phyloP scores from a whole-genome alignment of 169 alveolate genomes.

The Cyclospora cayetanensis region DNA sequence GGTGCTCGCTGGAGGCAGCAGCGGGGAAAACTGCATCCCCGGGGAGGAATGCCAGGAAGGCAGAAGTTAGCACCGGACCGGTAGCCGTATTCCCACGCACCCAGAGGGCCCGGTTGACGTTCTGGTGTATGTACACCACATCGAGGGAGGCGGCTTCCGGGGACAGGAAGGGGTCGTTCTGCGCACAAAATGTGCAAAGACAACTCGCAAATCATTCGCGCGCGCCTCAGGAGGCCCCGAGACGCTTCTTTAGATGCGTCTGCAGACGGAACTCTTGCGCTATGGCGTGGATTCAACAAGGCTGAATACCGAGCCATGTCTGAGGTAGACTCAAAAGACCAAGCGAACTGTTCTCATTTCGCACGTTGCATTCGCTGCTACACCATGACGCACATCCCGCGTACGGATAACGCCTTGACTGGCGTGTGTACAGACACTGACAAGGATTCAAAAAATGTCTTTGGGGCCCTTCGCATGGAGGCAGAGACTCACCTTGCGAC shows the following conservation, averaged over 20 bases:
- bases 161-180: background rate
- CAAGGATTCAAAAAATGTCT: background rate
- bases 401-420: background rate
- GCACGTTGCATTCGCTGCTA: background rate
- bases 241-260: too few relatives aligned
- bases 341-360: too few relatives aligned
- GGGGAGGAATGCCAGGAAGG: background rate
- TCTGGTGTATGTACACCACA: constrained; percentile 24
- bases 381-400: background rate
- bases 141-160: background rate
- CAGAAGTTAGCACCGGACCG: background rate
- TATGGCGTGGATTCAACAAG: too few relatives aligned
- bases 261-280: too few relatives aligned
- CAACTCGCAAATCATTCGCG: background rate
- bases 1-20: background rate
- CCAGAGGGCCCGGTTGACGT: background rate
- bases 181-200: background rate
- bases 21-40: background rate
- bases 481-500: constrained; percentile 1
- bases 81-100: background rate
- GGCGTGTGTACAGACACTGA: background rate
- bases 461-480: background rate
- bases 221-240: background rate
- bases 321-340: background rate
- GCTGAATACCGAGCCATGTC: background rate